Base-by-base conservation (phyloP, 331 rosid genomes). In the Saraca asoca region DNA sequence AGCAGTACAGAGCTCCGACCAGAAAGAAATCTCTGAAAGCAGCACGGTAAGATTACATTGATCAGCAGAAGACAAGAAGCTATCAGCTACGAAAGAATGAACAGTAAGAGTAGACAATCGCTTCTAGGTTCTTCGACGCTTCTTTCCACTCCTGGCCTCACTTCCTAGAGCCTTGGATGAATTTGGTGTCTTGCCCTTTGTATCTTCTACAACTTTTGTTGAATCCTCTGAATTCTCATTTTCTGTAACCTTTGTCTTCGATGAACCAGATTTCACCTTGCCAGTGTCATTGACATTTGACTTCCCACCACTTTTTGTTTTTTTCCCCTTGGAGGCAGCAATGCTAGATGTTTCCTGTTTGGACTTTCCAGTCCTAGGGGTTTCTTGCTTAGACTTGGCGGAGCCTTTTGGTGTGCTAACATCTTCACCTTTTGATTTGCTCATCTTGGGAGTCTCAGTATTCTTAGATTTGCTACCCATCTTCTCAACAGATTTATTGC, bases 141-240 rank as follows among this genome's bases (percentile, higher is more conserved):
- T 90, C 83, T 81, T 89, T 53, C 90, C 94, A n/a, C 79, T 41
- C 88, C 74, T 85, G 64, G 59, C 58, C 72, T 74, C 83, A 7
- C 74, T 85, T 46, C 70, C 83, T 46, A 68, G 82, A 18, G 58
- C 80, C 71, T 85, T 83, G 8, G 91, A 71, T 38, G 85, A 66
- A 51, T 42, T 62, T 19, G 73, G 50, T 0, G 81, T 45, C 89
- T 85, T 89, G 12, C 78, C 80, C 80, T 81, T 86, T 2, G 75
- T 45, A 18, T 73, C 71, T 49, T 85, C 89, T 14, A 42, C 43
- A 17, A 53, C 67, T 62, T 75, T 75, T 12, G 56, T 77, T 14
- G 82, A 81, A 62, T 58, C 84, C 24, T 65, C 62, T 0, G 87
- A 70, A 58, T 71, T 42, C 20, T 81, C 92, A 60, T 66, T 79